A percentile compares a stretch with the other conserved stretches of the same genome.
phyloP scores from a whole-genome alignment of 1,284 basidiomycete genomes.

The Hymenochaete sp. region DNA sequence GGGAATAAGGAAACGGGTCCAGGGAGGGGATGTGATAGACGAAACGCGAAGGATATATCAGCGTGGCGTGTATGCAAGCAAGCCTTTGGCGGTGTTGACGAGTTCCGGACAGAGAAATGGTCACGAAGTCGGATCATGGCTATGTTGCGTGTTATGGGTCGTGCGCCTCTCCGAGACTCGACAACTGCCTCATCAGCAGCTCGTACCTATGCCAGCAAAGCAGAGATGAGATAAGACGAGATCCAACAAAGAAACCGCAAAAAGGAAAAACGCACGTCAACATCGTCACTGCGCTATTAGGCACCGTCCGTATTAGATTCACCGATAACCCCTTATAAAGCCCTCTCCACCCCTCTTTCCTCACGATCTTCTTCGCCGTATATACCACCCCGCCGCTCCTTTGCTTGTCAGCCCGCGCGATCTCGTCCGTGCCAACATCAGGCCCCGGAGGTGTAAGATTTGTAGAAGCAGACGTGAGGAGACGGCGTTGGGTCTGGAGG shows the following conservation, averaged over 20 bases:
- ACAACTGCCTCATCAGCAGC: constrained; percentile 56
- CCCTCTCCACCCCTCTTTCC: constrained; percentile 77
- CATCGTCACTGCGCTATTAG: constrained; percentile 90
- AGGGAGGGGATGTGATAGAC: neutral
- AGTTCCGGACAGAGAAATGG: too few relatives aligned
- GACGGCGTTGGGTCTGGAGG: constrained; percentile 73
- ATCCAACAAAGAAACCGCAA: neutral
- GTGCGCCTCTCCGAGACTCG: too few relatives aligned
- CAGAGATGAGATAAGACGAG: neutral
- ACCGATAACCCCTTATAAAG: constrained; percentile 87
- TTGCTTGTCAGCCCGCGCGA: constrained; percentile 23
- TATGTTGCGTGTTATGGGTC: too few relatives aligned
- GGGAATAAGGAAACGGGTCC: neutral
- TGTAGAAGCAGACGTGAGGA: constrained; percentile 51
- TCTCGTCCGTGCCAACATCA: constrained; percentile 14
- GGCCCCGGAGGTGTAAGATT: neutral
- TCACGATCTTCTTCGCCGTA: constrained; percentile 64
- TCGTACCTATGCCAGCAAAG: constrained; percentile 42
- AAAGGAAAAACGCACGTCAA: constrained; percentile 63
- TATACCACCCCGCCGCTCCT: constrained; percentile 57
- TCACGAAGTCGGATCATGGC: too few relatives aligned
- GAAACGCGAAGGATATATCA: neutral
- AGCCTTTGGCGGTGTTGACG: too few relatives aligned
- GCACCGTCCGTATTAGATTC: constrained; percentile 87
- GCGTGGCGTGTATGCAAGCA: neutral